Conservation (phyloP, 2,329 filamentous ascomycete species). For the Calonectria hawksworthii region DNA sequence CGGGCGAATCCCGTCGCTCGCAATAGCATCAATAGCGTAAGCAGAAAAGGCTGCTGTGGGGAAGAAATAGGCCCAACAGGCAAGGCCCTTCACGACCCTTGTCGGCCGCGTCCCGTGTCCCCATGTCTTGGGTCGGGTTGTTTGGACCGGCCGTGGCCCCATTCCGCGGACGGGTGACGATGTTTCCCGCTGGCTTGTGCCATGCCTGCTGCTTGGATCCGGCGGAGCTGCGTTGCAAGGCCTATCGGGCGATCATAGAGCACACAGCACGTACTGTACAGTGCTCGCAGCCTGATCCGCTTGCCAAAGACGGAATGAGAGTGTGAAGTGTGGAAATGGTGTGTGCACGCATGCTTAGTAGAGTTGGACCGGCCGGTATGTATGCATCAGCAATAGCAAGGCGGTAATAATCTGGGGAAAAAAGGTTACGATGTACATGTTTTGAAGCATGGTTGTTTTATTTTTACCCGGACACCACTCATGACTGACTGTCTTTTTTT, state of each 20-base stretch:
- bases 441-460: neutral
- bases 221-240: neutral
- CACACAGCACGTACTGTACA: neutral
- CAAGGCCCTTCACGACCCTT: neutral
- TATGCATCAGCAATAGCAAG: neutral
- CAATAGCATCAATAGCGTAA: neutral
- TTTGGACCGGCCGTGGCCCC: neutral
- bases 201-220: neutral
- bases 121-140: constrained; percentile 2
- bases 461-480: neutral
- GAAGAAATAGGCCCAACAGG: neutral
- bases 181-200: constrained; percentile 15
- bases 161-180: neutral
- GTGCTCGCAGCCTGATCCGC: neutral
- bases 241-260: neutral
- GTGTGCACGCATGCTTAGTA: neutral
- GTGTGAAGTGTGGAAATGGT: neutral
- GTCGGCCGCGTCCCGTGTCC: neutral
- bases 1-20: neutral
- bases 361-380: neutral
- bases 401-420: neutral
- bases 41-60: neutral
- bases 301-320: neutral
- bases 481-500: neutral
- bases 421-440: too few relatives aligned